Conservation (phyloP, 345 rosid genomes). For the Brassica nigra region DNA sequence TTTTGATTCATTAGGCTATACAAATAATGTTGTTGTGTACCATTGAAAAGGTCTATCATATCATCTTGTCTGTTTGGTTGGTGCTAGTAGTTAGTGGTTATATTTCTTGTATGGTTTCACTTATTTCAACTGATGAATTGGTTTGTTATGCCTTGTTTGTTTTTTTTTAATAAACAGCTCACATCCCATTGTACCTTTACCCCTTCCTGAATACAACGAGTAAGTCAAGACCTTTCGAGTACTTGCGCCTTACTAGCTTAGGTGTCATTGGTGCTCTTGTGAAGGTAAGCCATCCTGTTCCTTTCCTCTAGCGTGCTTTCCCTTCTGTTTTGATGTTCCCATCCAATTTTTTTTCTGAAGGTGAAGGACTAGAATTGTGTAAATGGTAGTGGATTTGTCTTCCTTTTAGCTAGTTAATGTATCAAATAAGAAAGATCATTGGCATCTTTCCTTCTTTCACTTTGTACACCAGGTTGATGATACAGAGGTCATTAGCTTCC, state of each 20-base stretch:
- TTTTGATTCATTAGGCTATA: constrained; percentile 1
- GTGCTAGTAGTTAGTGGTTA: not conserved
- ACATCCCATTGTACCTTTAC: constrained; percentile 87
- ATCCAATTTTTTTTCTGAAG: not conserved
- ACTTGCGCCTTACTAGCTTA: constrained; percentile 92
- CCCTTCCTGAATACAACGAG: constrained; percentile 96
- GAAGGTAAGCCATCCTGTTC: constrained; percentile 55
- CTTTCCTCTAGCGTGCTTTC: constrained; percentile 3
- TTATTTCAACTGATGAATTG: constrained; percentile 9
- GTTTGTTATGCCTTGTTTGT: not conserved
- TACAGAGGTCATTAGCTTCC: constrained; percentile 94
- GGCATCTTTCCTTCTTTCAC: not conserved
- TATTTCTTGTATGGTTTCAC: not conserved
- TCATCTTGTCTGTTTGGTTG: not conserved
- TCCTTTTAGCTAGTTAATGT: constrained; percentile 11
- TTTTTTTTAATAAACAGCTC: constrained; percentile 57
- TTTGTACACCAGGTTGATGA: constrained; percentile 76
- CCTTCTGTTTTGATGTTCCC: not conserved
- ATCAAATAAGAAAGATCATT: not conserved
- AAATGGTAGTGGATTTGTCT: not conserved
- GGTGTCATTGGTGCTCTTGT: constrained; percentile 99
- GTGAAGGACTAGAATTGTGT: not conserved
- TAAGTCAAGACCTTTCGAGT: constrained; percentile 96
- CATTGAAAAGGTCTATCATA: not conserved
- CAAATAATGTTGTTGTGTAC: not conserved